Evolutionary conservation across 345 rosid species (phyloP), one percentile per base, ranked within the genome.

Genomic region (Populus deltoides): DNA sequence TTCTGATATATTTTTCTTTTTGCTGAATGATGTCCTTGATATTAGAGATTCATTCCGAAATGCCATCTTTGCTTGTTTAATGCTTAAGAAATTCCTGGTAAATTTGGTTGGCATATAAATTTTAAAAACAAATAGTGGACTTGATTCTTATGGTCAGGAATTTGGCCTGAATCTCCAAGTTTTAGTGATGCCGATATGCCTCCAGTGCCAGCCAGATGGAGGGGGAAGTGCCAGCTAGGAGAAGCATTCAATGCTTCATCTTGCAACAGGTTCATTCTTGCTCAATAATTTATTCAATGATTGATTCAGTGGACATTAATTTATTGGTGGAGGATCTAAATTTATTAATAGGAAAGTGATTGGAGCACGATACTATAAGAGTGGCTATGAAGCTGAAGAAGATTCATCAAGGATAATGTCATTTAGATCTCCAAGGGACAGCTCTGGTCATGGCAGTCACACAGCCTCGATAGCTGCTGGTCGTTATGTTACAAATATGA

Each of bases 111-210:
- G 65, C 65, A 10, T 59, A 24, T 59, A 59, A 10, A 8, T 24
- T 59, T 24, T n/a, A 8, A 57, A 8, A 57, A 57, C 9, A 57
- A 57, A 41, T 41, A 41, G n/a, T 53, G 10, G 62, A 24, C 8
- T n/a, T 57, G 62, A 57, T 57, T 57, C 62, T 57, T 24, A 24
- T 59, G 74, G 67, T 62, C 86, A 86, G 91, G 91, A 66, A 80
- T 88, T 67, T 88, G 91, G 91, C 91, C 91, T 5, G 91, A 88
- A 82, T 83, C 91, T 16, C 85, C 88, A 1, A 86, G 91, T 79
- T 88, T 88, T 69, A 79, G 70, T 7, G 89, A 85, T 20, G 75
- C 73, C 12, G 79, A 74, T 47, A 86, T 88, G 88, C 88, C 89
- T 51, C 87, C 88, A 1, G 86, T 83, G 78, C 91, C 91, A 12